phyloP scores from a whole-genome alignment of 371 early-diverging fungal genomes.

The Mucor plumbeus region DNA sequence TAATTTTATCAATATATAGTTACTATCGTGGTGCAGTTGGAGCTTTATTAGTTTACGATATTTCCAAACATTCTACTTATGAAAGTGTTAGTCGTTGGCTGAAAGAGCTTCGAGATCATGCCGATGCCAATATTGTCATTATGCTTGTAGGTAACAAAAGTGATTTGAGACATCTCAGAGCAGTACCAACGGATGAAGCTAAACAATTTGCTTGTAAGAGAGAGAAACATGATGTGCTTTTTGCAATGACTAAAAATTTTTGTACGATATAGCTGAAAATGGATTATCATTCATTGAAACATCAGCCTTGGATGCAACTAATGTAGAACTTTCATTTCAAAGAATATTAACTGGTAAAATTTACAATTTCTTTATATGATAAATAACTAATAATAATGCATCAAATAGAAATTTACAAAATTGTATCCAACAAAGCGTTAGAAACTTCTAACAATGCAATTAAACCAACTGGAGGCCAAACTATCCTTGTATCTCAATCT shows the following conservation, averaged over 20 bases:
- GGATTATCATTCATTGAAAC: slow-evolving; percentile 91
- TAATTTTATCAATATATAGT: slow-evolving; percentile 37
- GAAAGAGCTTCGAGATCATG: slow-evolving; percentile 95
- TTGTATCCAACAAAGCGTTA: slow-evolving; percentile 92
- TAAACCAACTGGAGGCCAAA: slow-evolving; percentile 76
- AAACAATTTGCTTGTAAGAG: slow-evolving; percentile 72
- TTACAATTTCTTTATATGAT: not conserved
- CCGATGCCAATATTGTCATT: slow-evolving; percentile 95
- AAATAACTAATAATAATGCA: not conserved
- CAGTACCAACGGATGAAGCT: slow-evolving; percentile 95
- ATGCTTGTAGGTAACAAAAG: slow-evolving; percentile 99
- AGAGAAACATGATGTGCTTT: not conserved
- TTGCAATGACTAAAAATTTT: not conserved
- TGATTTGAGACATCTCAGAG: slow-evolving; percentile 88
- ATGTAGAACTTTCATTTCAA: slow-evolving; percentile 71
- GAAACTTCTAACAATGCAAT: slow-evolving; percentile 73
- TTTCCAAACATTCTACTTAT: slow-evolving; percentile 94
- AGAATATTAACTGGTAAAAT: slow-evolving; percentile 31
- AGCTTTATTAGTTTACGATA: slow-evolving; percentile 99
- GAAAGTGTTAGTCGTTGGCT: slow-evolving; percentile 97
- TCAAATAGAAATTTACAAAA: slow-evolving; percentile 84
- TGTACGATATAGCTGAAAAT: slow-evolving; percentile 71
- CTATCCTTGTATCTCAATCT: slow-evolving; percentile 73
- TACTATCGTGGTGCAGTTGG: slow-evolving; percentile 99
- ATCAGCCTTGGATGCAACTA: slow-evolving; percentile 88